Base-by-base conservation (phyloP, 371 early-diverging fungal species). In the Funneliformis caledonium region DNA sequence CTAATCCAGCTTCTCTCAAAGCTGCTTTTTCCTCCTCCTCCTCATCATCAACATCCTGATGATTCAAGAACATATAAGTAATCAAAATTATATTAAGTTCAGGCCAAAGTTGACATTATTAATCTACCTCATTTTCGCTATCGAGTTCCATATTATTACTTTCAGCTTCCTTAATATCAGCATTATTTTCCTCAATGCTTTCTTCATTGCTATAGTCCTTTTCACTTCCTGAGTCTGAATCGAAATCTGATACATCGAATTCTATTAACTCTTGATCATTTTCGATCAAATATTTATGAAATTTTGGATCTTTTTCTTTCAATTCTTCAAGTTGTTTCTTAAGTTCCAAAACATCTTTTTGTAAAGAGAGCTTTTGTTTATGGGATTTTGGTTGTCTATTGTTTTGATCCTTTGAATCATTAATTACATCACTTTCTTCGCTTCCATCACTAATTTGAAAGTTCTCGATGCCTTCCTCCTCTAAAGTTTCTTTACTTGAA, bases 221-320 rank as follows among this genome's bases (percentile, higher is more conserved):
- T 37, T 37, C 37, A 37, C 37, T 37, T 37, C 37, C 37, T 37
- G 37, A 37, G 73, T 83, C 86, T 19, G 87, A 91, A 12, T 92
- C 94, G 43, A 86, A 90, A n/a, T 91, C 91, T 50, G 87, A 86
- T 52, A 89, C 86, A 19, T 89, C 90, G 83, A 97, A 96, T 12
- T 93, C 89, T 73, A 98, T 88, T 76, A 97, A 90, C 47, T 85
- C 91, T 56, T 89, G 84, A 84, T 96, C 96, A 83, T 97, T 96
- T 83, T 96, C 90, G 83, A 92, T 83, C 86, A 98, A 86, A 85
- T 88, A 97, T 83, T 97, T 87, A 88, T 93, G 96, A 84, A 97
- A 97, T 81, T 93, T 92, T 8, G 97, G 97, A 83, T 98, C 97
- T 81, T 90, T 91, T 78, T 93, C 88, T 82, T 94, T 92, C 83